A percentile compares a stretch with the other conserved stretches of the same genome.
phyloP scores from a whole-genome alignment of 192 early-diverging fungal species.

The Backusella circina region DNA sequence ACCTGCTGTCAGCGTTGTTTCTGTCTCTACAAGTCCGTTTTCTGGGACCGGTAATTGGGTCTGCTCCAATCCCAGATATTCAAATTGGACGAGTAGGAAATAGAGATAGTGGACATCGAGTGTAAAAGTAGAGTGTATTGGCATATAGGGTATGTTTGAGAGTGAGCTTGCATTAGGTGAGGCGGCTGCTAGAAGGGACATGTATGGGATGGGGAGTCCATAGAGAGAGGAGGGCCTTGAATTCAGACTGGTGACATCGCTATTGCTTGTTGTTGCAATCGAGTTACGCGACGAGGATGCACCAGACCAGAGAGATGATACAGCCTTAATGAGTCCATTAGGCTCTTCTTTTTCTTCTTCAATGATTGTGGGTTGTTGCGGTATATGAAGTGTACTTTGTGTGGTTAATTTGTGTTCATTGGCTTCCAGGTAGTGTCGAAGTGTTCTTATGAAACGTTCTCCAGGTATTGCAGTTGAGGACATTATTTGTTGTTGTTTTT shows the following conservation, averaged over 20 bases:
- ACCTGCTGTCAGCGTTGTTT: conserved; percentile 35
- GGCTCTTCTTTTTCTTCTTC: conserved; percentile 1
- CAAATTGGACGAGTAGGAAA: conserved; percentile 39
- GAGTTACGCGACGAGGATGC: background rate
- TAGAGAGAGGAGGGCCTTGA: conserved; percentile 14
- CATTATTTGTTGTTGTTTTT: background rate
- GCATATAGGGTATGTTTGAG: conserved; percentile 11
- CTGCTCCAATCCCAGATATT: conserved; percentile 37
- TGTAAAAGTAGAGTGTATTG: conserved; percentile 16
- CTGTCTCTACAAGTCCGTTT: conserved; percentile 20
- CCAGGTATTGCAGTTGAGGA: conserved; percentile 25
- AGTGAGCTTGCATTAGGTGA: conserved; percentile 31
- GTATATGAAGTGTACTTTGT: background rate
- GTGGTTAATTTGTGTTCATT: conserved; percentile 44
- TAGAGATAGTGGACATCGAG: conserved; percentile 42
- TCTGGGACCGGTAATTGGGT: conserved; percentile 23
- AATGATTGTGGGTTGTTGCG: background rate
- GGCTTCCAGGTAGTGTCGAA: conserved; percentile 49
- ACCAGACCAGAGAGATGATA: conserved; percentile 13
- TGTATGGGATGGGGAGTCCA: conserved; percentile 25
- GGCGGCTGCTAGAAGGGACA: conserved; percentile 22
- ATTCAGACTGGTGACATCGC: conserved; percentile 9
- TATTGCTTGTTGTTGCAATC: background rate
- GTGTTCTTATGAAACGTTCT: conserved; percentile 53
- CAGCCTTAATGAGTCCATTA: background rate